Conservation (phyloP, 2,329 filamentous ascomycete genomes). For the Beauveria bassiana region DNA sequence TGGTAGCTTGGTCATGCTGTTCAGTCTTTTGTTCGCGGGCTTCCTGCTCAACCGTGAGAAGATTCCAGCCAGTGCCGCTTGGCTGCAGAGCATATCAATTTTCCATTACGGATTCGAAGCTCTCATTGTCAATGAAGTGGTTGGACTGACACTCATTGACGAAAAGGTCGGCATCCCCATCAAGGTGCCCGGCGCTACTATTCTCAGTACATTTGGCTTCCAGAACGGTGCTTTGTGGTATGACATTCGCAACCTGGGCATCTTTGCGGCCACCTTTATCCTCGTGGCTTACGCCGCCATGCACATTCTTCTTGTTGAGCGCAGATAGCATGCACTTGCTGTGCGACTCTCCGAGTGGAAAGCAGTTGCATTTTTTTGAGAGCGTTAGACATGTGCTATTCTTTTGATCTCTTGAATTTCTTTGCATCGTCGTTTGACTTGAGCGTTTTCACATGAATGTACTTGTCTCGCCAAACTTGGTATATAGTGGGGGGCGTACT, state of each 20-base stretch:
- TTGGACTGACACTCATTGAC: slow-evolving; percentile 80
- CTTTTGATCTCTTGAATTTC: background rate
- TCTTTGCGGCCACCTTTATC: slow-evolving; percentile 78
- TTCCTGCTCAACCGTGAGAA: slow-evolving; percentile 91
- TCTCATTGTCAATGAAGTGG: slow-evolving; percentile 93
- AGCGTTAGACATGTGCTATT: background rate
- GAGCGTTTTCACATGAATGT: slow-evolving; percentile 1
- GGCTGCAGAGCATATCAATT: slow-evolving; percentile 90
- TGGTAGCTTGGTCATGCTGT: slow-evolving; percentile 93
- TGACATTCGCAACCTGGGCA: slow-evolving; percentile 72
- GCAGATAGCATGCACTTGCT: slow-evolving; percentile 38
- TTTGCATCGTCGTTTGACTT: slow-evolving; percentile 2
- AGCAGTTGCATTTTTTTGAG: background rate
- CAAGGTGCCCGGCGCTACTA: slow-evolving; percentile 87
- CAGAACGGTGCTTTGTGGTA: slow-evolving; percentile 78
- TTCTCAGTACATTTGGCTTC: slow-evolving; percentile 92
- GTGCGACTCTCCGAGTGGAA: background rate
- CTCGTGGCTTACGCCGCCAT: slow-evolving; percentile 84
- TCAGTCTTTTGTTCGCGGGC: slow-evolving; percentile 89
- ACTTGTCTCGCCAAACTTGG: background rate
- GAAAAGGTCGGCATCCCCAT: slow-evolving; percentile 96
- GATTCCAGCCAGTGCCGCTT: slow-evolving; percentile 75
- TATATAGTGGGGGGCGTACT: slow-evolving; percentile 1
- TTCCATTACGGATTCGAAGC: slow-evolving; percentile 98
- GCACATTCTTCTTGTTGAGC: slow-evolving; percentile 90